Conservation (phyloP, 2,329 filamentous ascomycete genomes). For the Fusarium stilboides region DNA sequence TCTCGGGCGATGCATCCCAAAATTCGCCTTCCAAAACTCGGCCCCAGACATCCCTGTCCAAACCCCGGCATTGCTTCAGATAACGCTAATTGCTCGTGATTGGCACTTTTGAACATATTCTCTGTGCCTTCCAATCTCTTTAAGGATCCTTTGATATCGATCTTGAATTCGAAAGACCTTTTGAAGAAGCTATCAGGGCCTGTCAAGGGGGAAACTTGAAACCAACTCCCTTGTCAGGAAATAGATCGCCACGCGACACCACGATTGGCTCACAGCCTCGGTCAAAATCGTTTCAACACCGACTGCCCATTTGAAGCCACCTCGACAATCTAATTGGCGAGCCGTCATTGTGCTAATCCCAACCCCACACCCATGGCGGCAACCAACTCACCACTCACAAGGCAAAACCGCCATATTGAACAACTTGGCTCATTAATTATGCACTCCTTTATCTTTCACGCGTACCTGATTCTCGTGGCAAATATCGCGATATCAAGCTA, state of each 20-base stretch:
- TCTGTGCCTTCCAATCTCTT: constrained; percentile 3
- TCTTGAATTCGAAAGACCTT: constrained; percentile 18
- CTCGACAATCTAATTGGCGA: constrained; percentile 27
- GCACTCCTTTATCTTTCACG: constrained; percentile 31
- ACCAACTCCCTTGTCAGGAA: constrained; percentile 35
- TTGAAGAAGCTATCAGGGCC: constrained; percentile 23
- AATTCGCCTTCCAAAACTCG: constrained; percentile 22
- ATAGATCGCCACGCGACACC: constrained; percentile 27
- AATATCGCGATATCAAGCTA: constrained; percentile 1
- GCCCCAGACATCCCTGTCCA: constrained; percentile 10
- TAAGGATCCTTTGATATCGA: constrained; percentile 3
- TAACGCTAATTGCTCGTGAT: constrained; percentile 25
- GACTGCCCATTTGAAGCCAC: constrained; percentile 6
- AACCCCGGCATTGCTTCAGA: neutral
- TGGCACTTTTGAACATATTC: constrained; percentile 33
- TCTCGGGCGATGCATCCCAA: constrained; percentile 17
- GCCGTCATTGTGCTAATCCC: constrained; percentile 29
- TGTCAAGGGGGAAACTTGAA: constrained; percentile 36
- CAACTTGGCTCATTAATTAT: constrained; percentile 30
- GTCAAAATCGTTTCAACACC: constrained; percentile 33
- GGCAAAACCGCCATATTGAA: neutral
- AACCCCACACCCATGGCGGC: constrained; percentile 37
- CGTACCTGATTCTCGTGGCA: constrained; percentile 18
- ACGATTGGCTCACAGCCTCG: constrained; percentile 25
- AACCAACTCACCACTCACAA: constrained; percentile 38